Evolutionary conservation across 805 yeast species (phyloP), one percentile per base, ranked within the genome.

Genomic region (Ogataea glucozyma): DNA sequence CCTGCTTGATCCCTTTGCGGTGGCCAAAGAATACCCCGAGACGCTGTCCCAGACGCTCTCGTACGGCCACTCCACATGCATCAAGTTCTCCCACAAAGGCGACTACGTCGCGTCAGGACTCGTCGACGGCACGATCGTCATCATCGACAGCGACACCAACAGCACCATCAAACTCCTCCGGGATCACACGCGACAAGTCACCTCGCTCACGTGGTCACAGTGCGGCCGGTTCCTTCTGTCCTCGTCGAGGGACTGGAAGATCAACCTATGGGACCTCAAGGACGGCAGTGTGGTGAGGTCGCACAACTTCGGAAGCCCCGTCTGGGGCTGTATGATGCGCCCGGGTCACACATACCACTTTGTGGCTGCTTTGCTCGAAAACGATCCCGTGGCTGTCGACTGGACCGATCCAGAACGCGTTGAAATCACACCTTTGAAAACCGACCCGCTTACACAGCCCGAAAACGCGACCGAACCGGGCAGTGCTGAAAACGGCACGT

Each of bases 11-110:
- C 97, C 97, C 3, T 88, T 88, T 62, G 80, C 91, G 2, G 89
- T 91, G 17, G 83, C 95, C 16, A 88, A 88, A 57, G 98, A 90
- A 58, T 90, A 78, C 55, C 98, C 98, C 0, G 96, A 90, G 47
- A 75, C 83, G 1, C 74, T 88, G n/a, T 76, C 85, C 2, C 81
- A 81, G 47, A 81, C 90, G 0, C 65, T 88, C 10, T 77, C 76
- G 10, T 79, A 79, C 41, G 83, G 88, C 1, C 77, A 79, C 32
- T 73, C 87, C 0, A 84, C 88, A 7, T 78, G 78, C 45, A 72
- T 89, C 29, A 78, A 76, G 58, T 86, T 80, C 67, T 86, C 80
- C 53, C 66, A 74, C 6, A 78, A 78, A 39, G 97, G 97, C 5
- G 96, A 88, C 60, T 90, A 90, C 57, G 62, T 89, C 4, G 96